Evolutionary conservation across 2,329 filamentous ascomycete genomes (phyloP).

Genomic region (Colletotrichum liriopes): DNA sequence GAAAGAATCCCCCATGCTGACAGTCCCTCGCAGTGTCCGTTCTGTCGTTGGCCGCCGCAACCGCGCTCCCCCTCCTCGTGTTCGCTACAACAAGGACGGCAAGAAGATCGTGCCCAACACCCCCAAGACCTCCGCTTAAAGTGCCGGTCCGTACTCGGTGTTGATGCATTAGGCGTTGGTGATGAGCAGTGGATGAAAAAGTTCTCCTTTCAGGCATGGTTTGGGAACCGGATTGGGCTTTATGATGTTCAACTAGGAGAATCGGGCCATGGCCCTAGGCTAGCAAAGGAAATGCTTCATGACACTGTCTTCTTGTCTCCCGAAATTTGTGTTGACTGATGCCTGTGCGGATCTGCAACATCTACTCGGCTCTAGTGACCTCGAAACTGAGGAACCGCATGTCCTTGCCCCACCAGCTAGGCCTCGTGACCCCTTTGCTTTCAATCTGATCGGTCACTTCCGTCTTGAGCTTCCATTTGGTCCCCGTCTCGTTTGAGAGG

Average conservation of each 20-base stretch:
- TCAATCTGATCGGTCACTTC: neutral
- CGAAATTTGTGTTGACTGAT: neutral
- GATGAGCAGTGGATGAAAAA: constrained; percentile 42
- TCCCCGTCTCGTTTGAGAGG: constrained; percentile 40
- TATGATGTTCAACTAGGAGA: constrained; percentile 38
- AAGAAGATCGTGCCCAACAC: constrained; percentile 97
- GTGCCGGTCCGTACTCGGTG: neutral
- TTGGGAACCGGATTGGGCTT: constrained; percentile 42
- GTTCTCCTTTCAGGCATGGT: constrained; percentile 43
- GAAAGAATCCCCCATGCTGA: constrained; percentile 53
- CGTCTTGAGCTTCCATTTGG: constrained; percentile 31
- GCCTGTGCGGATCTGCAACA: too few relatives aligned
- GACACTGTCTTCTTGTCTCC: constrained; percentile 28
- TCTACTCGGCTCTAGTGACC: constrained; percentile 8
- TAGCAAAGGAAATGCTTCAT: constrained; percentile 43
- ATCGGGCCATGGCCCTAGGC: constrained; percentile 42
- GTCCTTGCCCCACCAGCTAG: constrained; percentile 12
- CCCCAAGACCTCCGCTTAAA: constrained; percentile 68
- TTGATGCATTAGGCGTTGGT: constrained; percentile 10
- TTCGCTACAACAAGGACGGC: constrained; percentile 99
- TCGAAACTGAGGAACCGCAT: constrained; percentile 26
- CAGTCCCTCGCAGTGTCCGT: constrained; percentile 81
- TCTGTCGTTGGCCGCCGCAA: constrained; percentile 98
- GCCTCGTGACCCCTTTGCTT: neutral
- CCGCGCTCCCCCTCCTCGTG: constrained; percentile 96